These are phyloP conservation scores for Chalaropsis ovoidea DNA, from an alignment of 2,329 filamentous ascomycete species.

Conservation along the genomic window DNA sequence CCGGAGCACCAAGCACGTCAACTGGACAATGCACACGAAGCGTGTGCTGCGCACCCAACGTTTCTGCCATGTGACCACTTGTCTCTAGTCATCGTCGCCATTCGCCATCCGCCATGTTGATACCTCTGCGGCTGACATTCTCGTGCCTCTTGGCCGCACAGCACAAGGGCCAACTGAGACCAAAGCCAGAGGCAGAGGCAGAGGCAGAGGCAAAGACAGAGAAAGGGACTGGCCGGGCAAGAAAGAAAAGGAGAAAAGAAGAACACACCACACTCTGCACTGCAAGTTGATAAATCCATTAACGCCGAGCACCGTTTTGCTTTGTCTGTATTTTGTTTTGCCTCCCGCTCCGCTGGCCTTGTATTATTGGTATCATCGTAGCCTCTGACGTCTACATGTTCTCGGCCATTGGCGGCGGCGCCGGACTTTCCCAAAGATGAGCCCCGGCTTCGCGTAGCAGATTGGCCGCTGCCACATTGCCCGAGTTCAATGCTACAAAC, in stretches of 20 bases:
- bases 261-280: background rate
- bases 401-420: slow-evolving; percentile 27
- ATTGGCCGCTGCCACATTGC: slow-evolving; percentile 43
- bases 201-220: background rate
- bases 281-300: background rate
- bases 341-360: background rate
- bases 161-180: background rate
- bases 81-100: background rate
- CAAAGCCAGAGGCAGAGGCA: background rate
- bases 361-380: background rate
- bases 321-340: background rate
- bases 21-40: slow-evolving; percentile 6
- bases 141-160: background rate
- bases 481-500: slow-evolving; percentile 51
- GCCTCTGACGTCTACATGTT: slow-evolving; percentile 11
- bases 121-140: background rate
- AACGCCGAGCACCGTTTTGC: slow-evolving; percentile 7
- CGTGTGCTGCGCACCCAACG: background rate
- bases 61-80: background rate
- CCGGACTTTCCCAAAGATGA: slow-evolving; percentile 42
- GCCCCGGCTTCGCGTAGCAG: slow-evolving; percentile 51
- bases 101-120: background rate
- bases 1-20: background rate
- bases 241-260: background rate
- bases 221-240: background rate